These are phyloP conservation scores for Ophiostoma montium DNA, from an alignment of 2,329 filamentous ascomycete genomes.

Conservation along the genomic window DNA sequence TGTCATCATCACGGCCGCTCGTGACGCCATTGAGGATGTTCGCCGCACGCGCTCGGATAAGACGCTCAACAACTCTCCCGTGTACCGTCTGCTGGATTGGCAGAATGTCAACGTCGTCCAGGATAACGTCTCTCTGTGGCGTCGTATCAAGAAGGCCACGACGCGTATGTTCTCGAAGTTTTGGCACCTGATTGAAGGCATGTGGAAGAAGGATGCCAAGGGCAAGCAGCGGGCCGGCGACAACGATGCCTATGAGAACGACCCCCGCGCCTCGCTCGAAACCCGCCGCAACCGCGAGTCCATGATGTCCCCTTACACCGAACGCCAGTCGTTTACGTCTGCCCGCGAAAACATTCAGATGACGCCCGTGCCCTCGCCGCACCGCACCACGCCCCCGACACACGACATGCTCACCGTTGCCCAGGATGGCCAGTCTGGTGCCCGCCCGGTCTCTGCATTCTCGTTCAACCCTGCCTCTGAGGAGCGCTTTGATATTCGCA, in stretches of 20 bases:
- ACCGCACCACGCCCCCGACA: slow-evolving; percentile 22
- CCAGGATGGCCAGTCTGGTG: slow-evolving; percentile 20
- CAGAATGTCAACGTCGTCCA: slow-evolving; percentile 85
- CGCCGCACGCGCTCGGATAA: slow-evolving; percentile 81
- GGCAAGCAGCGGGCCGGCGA: slow-evolving; percentile 34
- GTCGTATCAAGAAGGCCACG: slow-evolving; percentile 78
- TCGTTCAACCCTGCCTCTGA: slow-evolving; percentile 23
- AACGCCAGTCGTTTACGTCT: slow-evolving; percentile 36
- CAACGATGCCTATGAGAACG: slow-evolving; percentile 31
- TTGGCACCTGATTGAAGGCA: slow-evolving; percentile 30
- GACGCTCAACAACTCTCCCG: slow-evolving; percentile 88
- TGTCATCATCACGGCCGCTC: slow-evolving; percentile 73
- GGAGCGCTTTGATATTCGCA: slow-evolving; percentile 22
- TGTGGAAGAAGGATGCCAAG: slow-evolving; percentile 39
- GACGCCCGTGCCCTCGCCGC: slow-evolving; percentile 78
- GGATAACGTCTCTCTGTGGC: slow-evolving; percentile 76
- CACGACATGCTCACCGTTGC: slow-evolving; percentile 25
- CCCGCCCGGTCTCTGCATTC: slow-evolving; percentile 20
- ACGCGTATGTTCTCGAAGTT: slow-evolving; percentile 45
- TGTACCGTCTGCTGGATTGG: slow-evolving; percentile 80
- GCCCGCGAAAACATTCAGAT: slow-evolving; percentile 71
- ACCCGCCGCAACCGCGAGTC: slow-evolving; percentile 42
- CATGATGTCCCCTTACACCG: slow-evolving; percentile 35
- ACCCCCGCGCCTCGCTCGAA: slow-evolving; percentile 51
- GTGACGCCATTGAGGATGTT: slow-evolving; percentile 93